phyloP scores from a whole-genome alignment of 2,329 filamentous ascomycete species.

The Drechslerella dactyloides region DNA sequence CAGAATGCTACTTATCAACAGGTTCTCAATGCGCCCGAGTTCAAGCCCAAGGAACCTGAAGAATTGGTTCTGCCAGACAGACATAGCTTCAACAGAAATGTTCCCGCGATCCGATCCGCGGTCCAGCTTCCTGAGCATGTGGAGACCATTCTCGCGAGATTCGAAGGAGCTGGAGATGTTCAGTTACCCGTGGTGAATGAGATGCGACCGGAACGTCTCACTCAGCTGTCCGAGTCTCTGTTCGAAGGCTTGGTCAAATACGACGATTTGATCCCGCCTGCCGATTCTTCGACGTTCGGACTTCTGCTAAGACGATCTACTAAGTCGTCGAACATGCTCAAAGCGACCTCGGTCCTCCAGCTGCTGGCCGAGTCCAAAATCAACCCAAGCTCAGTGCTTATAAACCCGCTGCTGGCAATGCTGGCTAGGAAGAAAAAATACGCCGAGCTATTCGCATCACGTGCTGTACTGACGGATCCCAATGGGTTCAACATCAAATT shows the following conservation, averaged over 20 bases:
- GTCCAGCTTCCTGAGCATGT: conserved; percentile 33
- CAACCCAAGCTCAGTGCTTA: conserved; percentile 20
- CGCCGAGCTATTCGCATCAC: conserved; percentile 21
- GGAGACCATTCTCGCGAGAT: conserved; percentile 30
- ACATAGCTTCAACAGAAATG: background rate
- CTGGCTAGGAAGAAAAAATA: conserved; percentile 16
- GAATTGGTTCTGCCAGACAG: conserved; percentile 5
- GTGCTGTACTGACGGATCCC: conserved; percentile 8
- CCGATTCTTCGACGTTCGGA: conserved; percentile 44
- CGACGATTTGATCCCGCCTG: conserved; percentile 31
- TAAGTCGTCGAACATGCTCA: conserved; percentile 24
- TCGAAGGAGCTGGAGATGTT: conserved; percentile 18
- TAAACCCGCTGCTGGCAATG: conserved; percentile 32
- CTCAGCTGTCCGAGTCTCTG: conserved; percentile 6
- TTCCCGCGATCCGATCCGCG: background rate
- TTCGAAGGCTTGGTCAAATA: conserved; percentile 30
- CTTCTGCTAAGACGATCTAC: conserved; percentile 28
- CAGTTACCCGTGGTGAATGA: conserved; percentile 40
- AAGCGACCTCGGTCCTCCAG: conserved; percentile 31
- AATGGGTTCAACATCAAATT: conserved; percentile 30
- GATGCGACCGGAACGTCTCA: conserved; percentile 38
- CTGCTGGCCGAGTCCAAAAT: conserved; percentile 37
- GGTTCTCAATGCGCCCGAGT: conserved; percentile 34
- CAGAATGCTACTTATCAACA: conserved; percentile 37
- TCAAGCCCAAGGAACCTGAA: conserved; percentile 18